phyloP scores from a whole-genome alignment of 2,329 filamentous ascomycete genomes.

The Apiospora malaysiana region DNA sequence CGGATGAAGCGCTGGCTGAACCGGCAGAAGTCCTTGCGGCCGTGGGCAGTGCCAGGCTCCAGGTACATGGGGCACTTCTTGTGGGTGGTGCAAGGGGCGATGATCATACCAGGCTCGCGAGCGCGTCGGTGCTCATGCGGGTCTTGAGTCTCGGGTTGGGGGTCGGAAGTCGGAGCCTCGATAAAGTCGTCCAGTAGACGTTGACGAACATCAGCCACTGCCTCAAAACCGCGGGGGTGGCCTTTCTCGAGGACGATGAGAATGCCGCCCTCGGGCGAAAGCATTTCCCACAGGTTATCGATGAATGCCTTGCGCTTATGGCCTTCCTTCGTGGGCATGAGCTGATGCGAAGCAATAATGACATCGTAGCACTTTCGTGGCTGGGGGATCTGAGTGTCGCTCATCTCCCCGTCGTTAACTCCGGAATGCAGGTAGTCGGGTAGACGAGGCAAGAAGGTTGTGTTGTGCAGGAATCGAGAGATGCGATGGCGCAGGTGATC shows the following conservation, averaged over 20 bases:
- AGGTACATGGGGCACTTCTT: constrained; percentile 87
- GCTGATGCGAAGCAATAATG: constrained; percentile 84
- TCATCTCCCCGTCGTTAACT: constrained; percentile 63
- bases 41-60: constrained; percentile 69
- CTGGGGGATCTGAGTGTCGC: constrained; percentile 60
- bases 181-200: constrained; percentile 76
- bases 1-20: constrained; percentile 90
- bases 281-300: constrained; percentile 86
- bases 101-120: constrained; percentile 67
- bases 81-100: constrained; percentile 89
- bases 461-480: constrained; percentile 81
- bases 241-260: constrained; percentile 91
- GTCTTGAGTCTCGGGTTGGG: constrained; percentile 47
- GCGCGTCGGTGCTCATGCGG: constrained; percentile 44
- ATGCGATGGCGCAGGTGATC: constrained; percentile 76
- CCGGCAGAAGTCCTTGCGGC: constrained; percentile 88
- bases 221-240: constrained; percentile 88
- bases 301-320: constrained; percentile 79
- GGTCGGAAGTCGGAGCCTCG: constrained; percentile 38
- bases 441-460: constrained; percentile 89
- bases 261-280: constrained; percentile 84
- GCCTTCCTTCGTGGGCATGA: constrained; percentile 78
- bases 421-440: constrained; percentile 80
- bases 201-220: constrained; percentile 82
- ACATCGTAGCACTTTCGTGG: constrained; percentile 84